Conservation (phyloP, 768 basidiomycete species). For the Boletus pseudopeckii region DNA sequence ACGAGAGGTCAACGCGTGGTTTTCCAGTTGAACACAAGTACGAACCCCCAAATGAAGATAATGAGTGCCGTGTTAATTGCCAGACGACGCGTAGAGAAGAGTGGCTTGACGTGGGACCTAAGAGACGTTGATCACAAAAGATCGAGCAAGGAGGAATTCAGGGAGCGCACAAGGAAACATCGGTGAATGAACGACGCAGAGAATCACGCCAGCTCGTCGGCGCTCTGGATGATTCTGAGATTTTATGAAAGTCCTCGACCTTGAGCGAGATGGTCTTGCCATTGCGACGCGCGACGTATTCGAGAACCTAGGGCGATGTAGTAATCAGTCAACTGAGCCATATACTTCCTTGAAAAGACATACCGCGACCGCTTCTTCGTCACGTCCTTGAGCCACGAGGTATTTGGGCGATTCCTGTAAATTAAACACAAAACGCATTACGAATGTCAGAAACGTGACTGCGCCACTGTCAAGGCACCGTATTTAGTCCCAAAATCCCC, state of each 20-base stretch:
- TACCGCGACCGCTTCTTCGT: conserved; percentile 52
- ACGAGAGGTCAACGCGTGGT: background rate
- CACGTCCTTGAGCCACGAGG: conserved; percentile 53
- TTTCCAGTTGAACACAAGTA: background rate
- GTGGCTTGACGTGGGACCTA: conserved; percentile 47
- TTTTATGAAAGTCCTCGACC: conserved; percentile 39
- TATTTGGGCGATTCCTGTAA: conserved; percentile 64
- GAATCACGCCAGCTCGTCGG: conserved; percentile 20
- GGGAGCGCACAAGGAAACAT: conserved; percentile 38
- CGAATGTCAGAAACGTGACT: conserved; percentile 51
- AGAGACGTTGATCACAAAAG: background rate
- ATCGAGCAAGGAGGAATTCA: background rate
- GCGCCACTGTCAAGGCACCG: conserved; percentile 33
- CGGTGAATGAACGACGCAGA: conserved; percentile 35
- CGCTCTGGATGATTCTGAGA: conserved; percentile 18
- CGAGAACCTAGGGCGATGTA: conserved; percentile 36
- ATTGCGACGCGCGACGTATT: conserved; percentile 47
- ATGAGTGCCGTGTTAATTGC: conserved; percentile 46
- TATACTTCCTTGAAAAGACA: background rate
- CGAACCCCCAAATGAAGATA: conserved; percentile 51
- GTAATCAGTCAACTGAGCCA: background rate
- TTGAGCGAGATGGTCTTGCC: conserved; percentile 44
- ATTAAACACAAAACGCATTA: conserved; percentile 52
- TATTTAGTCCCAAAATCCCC: conserved; percentile 1
- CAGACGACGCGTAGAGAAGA: conserved; percentile 45